Evolutionary conservation across 2,329 filamentous ascomycete species (phyloP), one percentile per base, ranked within the genome.

Genomic region (Cladophialophora chaetospira): DNA sequence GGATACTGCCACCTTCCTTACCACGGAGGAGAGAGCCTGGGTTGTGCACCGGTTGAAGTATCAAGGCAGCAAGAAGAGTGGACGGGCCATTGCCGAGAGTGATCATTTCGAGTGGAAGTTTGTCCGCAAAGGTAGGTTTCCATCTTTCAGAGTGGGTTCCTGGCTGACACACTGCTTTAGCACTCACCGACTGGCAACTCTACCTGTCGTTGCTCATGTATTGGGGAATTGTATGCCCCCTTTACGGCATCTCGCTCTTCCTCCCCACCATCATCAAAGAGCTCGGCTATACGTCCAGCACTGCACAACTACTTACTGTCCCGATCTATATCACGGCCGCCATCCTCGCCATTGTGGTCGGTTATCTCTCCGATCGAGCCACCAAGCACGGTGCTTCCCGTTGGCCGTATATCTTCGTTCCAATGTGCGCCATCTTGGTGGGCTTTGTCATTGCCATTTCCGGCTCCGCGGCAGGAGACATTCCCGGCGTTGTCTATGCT

Each of bases 341-440:
- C 4, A 56, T 71, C 13, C 65, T 76, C 2, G 69, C 72, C 3
- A 65, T 77, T 4, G 43, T 61, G 4, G 74, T 78, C 0, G 83
- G 83, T 0, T 84, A 78, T 61, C 63, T 83, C 74, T 84, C 84
- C 0, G 84, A 87, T 63, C 73, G 75, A 4, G 71, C 76, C 0
- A 79, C 80, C 23, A 80, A 81, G 65, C 55, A 63, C 3, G 60
- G 56, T 2, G 51, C 55, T 5, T 60, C 56, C 8, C 68, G 73
- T 26, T 74, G 71, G n/a, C 82, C 82, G 0, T 86, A 84, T 57
- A 77, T 87, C 46, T 69, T 86, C 10, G 70, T 73, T 11, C 79
- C 79, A 67, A 74, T 86, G 65, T 69, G 73, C 15, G 64, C 79
- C 50, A 83, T 85, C 69, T 71, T 81, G 2, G 70, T 82, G 2